These are phyloP conservation scores for Leavenworthia alabamica DNA, from an alignment of 345 rosid species.

Conservation along the genomic window DNA sequence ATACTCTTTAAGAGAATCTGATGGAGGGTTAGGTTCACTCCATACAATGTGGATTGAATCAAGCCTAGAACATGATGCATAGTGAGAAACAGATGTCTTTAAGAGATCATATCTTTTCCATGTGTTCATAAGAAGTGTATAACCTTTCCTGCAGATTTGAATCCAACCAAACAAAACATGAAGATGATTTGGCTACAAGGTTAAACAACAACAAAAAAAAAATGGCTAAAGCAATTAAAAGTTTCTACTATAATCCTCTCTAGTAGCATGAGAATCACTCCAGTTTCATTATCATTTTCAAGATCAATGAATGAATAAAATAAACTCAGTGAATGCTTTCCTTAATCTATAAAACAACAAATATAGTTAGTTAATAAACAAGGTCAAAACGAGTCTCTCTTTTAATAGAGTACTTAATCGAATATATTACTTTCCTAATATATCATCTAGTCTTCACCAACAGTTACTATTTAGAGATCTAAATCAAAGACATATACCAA, in stretches of 20 bases:
- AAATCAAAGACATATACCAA: not conserved
- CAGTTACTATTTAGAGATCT: conserved; percentile 22
- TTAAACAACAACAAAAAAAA: not conserved
- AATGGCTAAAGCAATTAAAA: not conserved
- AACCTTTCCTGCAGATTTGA: conserved; percentile 55
- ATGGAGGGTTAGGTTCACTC: conserved; percentile 95
- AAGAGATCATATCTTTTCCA: conserved; percentile 95
- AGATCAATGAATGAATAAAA: not conserved
- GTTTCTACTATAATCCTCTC: not conserved
- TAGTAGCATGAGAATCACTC: not conserved
- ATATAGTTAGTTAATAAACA: not conserved
- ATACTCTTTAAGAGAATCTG: conserved; percentile 50
- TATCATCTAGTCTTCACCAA: not conserved
- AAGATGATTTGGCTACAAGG: not conserved
- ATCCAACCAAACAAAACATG: not conserved
- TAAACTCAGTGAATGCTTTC: not conserved
- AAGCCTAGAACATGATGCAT: conserved; percentile 61
- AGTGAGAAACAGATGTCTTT: conserved; percentile 80
- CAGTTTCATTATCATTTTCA: not conserved
- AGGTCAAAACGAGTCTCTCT: not conserved
- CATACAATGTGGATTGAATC: conserved; percentile 87
- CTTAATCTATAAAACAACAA: not conserved
- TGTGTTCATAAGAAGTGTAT: conserved; percentile 75
- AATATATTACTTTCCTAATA: conserved; percentile 9
- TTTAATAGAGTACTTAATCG: not conserved